A percentile compares a stretch with the other conserved stretches of the same genome.
These are phyloP conservation scores for Verticillium longisporum DNA, from an alignment of 2,329 filamentous ascomycete genomes.

Conservation along the genomic window DNA sequence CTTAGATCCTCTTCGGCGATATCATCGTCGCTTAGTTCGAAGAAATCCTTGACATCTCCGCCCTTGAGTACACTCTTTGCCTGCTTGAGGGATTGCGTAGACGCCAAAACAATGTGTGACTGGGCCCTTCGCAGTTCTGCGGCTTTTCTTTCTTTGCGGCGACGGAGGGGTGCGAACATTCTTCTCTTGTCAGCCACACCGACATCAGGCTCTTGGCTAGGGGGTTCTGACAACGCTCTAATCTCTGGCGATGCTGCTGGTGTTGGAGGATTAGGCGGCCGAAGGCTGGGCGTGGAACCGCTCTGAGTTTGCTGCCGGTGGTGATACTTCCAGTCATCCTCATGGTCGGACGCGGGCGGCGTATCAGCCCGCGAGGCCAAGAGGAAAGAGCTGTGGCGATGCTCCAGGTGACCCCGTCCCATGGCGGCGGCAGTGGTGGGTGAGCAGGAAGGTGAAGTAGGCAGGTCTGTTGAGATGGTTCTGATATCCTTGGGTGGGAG, in stretches of 20 bases:
- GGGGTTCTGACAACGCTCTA: constrained; percentile 15
- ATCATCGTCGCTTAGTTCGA: constrained; percentile 41
- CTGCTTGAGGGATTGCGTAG: constrained; percentile 1
- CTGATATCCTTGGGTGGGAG: constrained; percentile 21
- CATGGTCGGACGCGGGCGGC: constrained; percentile 24
- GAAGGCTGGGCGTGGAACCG: constrained; percentile 7
- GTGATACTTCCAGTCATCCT: constrained; percentile 17
- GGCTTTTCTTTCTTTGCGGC: constrained; percentile 9
- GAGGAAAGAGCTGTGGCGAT: constrained; percentile 11
- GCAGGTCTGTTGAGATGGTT: constrained; percentile 14
- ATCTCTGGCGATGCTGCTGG: constrained; percentile 27
- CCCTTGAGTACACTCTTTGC: constrained; percentile 16
- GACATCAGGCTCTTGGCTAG: constrained; percentile 14
- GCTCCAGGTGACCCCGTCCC: constrained; percentile 4
- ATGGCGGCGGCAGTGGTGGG: constrained; percentile 3
- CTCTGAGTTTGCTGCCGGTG: constrained; percentile 4
- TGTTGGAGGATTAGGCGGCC: constrained; percentile 18
- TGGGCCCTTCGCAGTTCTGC: constrained; percentile 16
- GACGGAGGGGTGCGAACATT: constrained; percentile 5
- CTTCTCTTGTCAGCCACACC: constrained; percentile 6
- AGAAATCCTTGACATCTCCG: constrained; percentile 15
- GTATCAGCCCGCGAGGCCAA: constrained; percentile 20
- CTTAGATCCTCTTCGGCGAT: constrained; percentile 38
- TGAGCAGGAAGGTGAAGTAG: constrained; percentile 1
- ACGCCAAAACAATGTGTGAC: constrained; percentile 20